phyloP scores from a whole-genome alignment of 2,329 filamentous ascomycete species.

The Trichoderma sp. region DNA sequence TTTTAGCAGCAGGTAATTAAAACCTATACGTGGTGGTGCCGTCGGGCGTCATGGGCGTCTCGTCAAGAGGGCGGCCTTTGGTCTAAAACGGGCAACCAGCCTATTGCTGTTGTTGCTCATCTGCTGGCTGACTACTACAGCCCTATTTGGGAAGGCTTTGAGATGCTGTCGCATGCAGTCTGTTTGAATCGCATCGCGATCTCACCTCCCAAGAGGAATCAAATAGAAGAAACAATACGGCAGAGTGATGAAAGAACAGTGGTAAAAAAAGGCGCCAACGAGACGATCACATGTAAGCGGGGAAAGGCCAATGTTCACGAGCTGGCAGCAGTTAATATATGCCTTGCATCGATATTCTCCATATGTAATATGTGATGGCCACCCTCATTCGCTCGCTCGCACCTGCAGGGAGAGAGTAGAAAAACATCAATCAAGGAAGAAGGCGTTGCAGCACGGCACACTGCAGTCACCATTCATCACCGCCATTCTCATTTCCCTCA shows the following conservation, averaged over 20 bases:
- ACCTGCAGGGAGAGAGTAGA: neutral
- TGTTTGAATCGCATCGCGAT: neutral
- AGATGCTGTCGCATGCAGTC: neutral
- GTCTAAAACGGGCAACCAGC: neutral
- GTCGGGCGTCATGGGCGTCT: neutral
- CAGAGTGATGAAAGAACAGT: neutral
- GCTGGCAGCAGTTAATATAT: constrained; percentile 5
- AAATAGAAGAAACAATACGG: neutral
- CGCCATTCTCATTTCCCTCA: neutral
- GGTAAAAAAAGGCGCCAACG: neutral
- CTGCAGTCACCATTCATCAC: constrained; percentile 5
- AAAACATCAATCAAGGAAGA: neutral
- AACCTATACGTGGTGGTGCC: neutral
- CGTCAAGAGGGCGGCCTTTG: neutral
- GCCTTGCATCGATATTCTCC: constrained; percentile 21
- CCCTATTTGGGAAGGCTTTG: neutral
- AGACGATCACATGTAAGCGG: constrained; percentile 17
- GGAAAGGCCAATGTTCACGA: neutral
- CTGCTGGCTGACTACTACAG: neutral
- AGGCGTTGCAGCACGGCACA: constrained; percentile 5
- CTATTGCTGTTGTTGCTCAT: neutral
- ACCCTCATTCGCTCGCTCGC: constrained; percentile 20
- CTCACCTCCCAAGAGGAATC: neutral
- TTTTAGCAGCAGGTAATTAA: neutral
- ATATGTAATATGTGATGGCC: neutral